phyloP scores from a whole-genome alignment of 441 rosid species.

The Daphne laureola region DNA sequence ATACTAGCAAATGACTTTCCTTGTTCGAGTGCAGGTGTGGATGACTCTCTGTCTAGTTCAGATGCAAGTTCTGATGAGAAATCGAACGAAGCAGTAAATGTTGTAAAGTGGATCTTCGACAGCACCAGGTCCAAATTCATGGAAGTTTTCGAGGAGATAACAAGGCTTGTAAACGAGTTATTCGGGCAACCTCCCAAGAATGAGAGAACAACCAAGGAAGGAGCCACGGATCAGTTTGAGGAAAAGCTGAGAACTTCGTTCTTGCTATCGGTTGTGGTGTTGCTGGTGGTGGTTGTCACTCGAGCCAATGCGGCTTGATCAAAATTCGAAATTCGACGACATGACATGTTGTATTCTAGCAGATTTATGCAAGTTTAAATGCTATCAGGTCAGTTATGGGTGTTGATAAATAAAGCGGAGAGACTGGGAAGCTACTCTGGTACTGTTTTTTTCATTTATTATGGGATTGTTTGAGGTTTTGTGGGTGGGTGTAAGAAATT shows the following conservation, averaged over 20 bases:
- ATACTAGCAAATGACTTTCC: no score
- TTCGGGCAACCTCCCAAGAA: conserved; percentile 28
- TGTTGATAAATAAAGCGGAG: no score
- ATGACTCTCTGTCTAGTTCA: conserved; percentile 14
- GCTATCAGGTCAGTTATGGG: no score
- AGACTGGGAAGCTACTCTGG: no score
- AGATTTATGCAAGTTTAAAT: background rate
- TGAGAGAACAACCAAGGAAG: conserved; percentile 18
- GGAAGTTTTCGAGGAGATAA: conserved; percentile 48
- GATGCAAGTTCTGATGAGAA: conserved; percentile 28
- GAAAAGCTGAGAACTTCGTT: conserved; percentile 63
- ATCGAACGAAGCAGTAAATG: conserved; percentile 22
- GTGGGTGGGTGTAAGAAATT: no score
- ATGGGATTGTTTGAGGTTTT: no score
- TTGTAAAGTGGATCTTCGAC: conserved; percentile 51
- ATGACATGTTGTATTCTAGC: conserved; percentile 19
- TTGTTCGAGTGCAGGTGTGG: conserved; percentile 24
- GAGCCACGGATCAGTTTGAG: conserved; percentile 35
- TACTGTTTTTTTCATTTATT: no score
- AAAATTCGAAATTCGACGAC: conserved; percentile 75
- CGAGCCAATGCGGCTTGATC: conserved; percentile 39
- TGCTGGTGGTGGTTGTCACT: conserved; percentile 62
- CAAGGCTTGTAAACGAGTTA: conserved; percentile 43
- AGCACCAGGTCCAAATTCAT: conserved; percentile 41
- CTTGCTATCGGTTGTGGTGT: conserved; percentile 54